A percentile compares a stretch with the other conserved stretches of the same genome.
Conservation (phyloP, 176 grass and related monocot genomes). For the Cenchrus purpureus region DNA sequence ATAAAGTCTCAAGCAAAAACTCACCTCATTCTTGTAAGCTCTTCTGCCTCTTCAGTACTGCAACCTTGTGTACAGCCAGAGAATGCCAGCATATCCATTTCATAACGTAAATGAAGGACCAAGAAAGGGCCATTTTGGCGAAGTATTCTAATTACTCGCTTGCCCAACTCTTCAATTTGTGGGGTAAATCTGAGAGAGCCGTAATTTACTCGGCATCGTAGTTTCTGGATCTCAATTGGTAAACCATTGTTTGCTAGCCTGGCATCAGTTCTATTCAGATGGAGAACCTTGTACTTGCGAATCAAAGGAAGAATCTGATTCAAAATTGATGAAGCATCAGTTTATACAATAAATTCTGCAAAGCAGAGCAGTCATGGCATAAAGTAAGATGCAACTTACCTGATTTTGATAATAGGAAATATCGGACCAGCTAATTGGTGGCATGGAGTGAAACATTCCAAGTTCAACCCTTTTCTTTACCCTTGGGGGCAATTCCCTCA, state of each 20-base stretch:
- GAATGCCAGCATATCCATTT: conserved; percentile 99
- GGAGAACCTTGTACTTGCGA: conserved; percentile 70
- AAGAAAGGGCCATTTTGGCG: conserved; percentile 82
- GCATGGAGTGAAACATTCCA: conserved; percentile 78
- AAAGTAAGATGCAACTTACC: conserved; percentile 38
- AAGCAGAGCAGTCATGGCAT: neutral
- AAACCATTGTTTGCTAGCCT: conserved; percentile 92
- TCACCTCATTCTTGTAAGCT: conserved; percentile 89
- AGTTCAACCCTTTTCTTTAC: conserved; percentile 65
- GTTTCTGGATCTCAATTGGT: conserved; percentile 75
- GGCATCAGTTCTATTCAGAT: conserved; percentile 92
- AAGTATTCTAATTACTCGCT: conserved; percentile 74
- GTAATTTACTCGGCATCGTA: conserved; percentile 92
- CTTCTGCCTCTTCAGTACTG: conserved; percentile 76
- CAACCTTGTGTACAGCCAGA: conserved; percentile 97
- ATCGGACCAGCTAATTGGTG: conserved; percentile 95
- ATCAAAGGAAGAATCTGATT: conserved; percentile 92
- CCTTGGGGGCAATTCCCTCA: conserved; percentile 79
- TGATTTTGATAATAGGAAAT: conserved; percentile 93
- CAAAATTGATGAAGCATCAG: conserved; percentile 30
- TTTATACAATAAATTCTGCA: conserved; percentile 18
- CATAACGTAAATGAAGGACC: conserved; percentile 94
- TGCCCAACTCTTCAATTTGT: conserved; percentile 88
- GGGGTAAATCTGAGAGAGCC: conserved; percentile 77
- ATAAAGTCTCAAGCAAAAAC: neutral